These are phyloP conservation scores for Lentinula aciculospora DNA, from an alignment of 768 basidiomycete genomes.

Conservation along the genomic window DNA sequence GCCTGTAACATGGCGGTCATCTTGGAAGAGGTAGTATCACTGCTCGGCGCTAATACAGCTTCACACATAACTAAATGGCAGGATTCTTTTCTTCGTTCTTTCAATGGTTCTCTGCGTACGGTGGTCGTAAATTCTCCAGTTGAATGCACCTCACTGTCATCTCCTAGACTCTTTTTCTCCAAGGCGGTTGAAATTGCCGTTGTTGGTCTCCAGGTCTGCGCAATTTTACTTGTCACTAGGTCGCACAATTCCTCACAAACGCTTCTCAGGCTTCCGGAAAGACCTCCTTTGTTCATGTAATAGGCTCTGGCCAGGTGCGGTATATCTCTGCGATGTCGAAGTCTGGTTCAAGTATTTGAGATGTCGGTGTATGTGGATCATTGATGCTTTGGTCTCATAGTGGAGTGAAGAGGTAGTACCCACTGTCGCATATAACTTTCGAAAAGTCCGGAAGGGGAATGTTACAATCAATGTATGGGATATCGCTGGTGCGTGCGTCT, in stretches of 20 bases:
- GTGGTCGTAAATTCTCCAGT: not conserved
- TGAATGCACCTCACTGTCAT: not conserved
- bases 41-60: not conserved
- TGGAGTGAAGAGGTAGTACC: constrained; percentile 98
- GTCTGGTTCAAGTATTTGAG: too few species aligned
- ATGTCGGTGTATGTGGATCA: not conserved
- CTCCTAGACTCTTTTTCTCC: constrained; percentile 52
- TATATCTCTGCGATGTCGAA: not conserved
- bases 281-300: constrained; percentile 90
- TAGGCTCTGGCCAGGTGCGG: constrained; percentile 76
- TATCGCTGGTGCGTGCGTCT: constrained; percentile 68
- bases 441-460: constrained; percentile 84
- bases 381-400: constrained; percentile 31
- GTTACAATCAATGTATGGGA: constrained; percentile 95
- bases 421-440: constrained; percentile 89
- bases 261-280: constrained; percentile 79
- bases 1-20: constrained; percentile 5
- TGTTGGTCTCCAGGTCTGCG: constrained; percentile 57
- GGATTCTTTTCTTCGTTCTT: constrained; percentile 47
- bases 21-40: too few species aligned
- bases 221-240: not conserved
- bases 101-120: constrained; percentile 52
- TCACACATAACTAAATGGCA: not conserved
- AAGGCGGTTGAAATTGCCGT: constrained; percentile 65
- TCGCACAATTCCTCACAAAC: constrained; percentile 6